phyloP scores from a whole-genome alignment of 371 early-diverging fungal genomes.

The Actinomortierella wolfii region DNA sequence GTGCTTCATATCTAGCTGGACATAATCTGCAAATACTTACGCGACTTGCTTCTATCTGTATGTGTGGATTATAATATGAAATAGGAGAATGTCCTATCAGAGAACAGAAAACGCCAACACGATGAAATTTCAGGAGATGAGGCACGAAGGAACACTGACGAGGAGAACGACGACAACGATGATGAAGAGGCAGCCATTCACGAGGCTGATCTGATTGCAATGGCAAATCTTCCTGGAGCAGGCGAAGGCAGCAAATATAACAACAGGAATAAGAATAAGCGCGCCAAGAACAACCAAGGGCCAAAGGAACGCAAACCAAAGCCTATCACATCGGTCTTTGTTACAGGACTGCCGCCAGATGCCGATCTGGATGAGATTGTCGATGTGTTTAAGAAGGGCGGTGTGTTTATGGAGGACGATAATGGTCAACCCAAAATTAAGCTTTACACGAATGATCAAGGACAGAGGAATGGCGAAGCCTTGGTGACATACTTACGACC shows the following conservation, averaged over 20 bases:
- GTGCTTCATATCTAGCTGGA: too few species aligned
- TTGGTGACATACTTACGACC: constrained; percentile 88
- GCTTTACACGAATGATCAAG: constrained; percentile 76
- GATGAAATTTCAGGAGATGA: too few species aligned
- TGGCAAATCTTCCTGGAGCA: constrained; percentile 12
- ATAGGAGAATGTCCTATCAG: constrained; percentile 2
- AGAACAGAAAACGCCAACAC: constrained; percentile 41
- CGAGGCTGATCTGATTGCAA: constrained; percentile 6
- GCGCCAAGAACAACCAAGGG: constrained; percentile 48
- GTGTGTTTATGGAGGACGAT: constrained; percentile 87
- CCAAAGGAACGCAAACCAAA: constrained; percentile 58
- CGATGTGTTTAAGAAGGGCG: constrained; percentile 83
- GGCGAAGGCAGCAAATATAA: constrained; percentile 22
- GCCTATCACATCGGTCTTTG: constrained; percentile 81
- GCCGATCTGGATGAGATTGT: constrained; percentile 78
- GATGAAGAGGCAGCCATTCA: background rate
- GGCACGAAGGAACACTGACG: background rate
- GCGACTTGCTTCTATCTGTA: too few species aligned
- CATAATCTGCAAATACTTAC: too few species aligned
- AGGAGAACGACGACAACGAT: constrained; percentile 1
- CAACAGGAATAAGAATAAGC: constrained; percentile 25
- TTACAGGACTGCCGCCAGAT: constrained; percentile 87
- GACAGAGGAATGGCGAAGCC: constrained; percentile 86
- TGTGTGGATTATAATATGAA: too few species aligned
- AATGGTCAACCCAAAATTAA: constrained; percentile 81